These are phyloP conservation scores for Ascochyta viciae-villosae DNA, from an alignment of 2,329 filamentous ascomycete genomes.

Conservation along the genomic window DNA sequence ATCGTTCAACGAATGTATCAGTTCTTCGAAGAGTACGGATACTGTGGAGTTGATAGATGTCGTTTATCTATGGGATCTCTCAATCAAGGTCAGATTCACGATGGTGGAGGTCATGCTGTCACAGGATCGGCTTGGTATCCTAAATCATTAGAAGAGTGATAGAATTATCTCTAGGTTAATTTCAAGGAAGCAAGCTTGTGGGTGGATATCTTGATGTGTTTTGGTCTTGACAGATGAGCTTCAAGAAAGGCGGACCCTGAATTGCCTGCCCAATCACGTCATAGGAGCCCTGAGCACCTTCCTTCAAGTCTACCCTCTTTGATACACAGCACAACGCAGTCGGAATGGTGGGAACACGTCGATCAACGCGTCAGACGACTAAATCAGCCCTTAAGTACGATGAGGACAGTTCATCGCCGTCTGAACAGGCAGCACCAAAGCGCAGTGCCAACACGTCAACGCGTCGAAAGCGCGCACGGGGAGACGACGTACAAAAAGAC, in stretches of 20 bases:
- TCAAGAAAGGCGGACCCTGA: not conserved
- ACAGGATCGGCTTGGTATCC: constrained; percentile 26
- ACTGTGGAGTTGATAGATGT: constrained; percentile 40
- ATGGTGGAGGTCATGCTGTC: constrained; percentile 37
- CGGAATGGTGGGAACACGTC: constrained; percentile 39
- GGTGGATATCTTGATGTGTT: no score
- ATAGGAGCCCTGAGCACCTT: not conserved
- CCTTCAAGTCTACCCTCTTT: not conserved
- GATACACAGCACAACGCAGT: not conserved
- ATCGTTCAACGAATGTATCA: constrained; percentile 25
- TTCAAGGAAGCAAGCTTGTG: no score
- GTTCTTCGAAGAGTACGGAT: constrained; percentile 49
- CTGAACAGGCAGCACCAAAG: constrained; percentile 25
- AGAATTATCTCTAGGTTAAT: no score
- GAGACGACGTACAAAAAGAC: constrained; percentile 15
- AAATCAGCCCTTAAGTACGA: constrained; percentile 28
- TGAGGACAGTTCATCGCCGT: constrained; percentile 24
- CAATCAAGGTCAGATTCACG: constrained; percentile 25
- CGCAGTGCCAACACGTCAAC: constrained; percentile 33
- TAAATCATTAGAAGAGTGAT: no score
- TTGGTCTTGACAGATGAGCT: not conserved
- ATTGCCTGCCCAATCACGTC: constrained; percentile 5
- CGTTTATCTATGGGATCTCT: constrained; percentile 38
- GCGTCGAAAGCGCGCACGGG: constrained; percentile 40
- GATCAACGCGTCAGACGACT: constrained; percentile 38